phyloP scores from a whole-genome alignment of 331 rosid species.

The Spiraea crenata region DNA sequence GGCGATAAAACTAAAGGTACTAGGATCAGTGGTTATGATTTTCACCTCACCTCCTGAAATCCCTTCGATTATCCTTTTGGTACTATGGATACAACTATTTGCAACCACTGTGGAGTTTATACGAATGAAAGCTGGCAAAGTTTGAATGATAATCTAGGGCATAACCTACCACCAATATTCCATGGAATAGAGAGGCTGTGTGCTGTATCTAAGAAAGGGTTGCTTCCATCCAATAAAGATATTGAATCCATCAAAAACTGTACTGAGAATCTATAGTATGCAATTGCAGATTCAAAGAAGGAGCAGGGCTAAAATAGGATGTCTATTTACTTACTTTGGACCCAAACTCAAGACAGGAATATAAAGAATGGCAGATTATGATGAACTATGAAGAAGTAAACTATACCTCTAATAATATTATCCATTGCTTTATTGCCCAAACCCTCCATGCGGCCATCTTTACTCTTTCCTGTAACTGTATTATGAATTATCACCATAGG shows the following conservation, averaged over 20 bases:
- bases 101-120: neutral
- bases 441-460: conserved; percentile 99
- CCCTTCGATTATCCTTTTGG: neutral
- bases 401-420: conserved; percentile 85
- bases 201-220: conserved; percentile 3
- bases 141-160: neutral
- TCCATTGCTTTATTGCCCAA: conserved; percentile 99
- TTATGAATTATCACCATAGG: conserved; percentile 96
- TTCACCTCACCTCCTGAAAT: neutral
- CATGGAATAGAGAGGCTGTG: neutral
- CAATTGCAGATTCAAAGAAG: neutral
- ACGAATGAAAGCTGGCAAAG: neutral
- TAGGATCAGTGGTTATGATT: no score
- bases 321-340: conserved; percentile 16
- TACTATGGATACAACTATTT: neutral
- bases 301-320: neutral
- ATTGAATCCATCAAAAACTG: neutral
- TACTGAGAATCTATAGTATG: neutral
- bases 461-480: conserved; percentile 85
- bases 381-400: conserved; percentile 33
- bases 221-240: conserved; percentile 3
- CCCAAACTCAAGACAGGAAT: conserved; percentile 21
- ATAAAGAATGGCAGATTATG: conserved; percentile 26
- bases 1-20: neutral
- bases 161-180: neutral